Evolutionary conservation across 345 rosid genomes (phyloP).

Genomic region (Lagerstroemia speciosa): DNA sequence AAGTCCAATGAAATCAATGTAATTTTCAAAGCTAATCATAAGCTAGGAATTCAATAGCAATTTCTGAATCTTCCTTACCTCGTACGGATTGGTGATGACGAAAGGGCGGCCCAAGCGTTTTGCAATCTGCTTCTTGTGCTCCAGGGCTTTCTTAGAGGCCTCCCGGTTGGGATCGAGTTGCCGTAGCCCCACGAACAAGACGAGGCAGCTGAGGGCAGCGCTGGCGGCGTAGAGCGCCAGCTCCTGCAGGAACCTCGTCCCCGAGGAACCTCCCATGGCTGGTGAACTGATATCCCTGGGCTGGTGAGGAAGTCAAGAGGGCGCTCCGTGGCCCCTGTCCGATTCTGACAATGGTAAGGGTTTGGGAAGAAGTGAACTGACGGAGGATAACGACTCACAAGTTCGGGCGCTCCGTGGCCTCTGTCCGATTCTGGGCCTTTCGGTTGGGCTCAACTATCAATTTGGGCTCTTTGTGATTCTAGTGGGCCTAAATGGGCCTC

Average conservation of each 20-base stretch:
- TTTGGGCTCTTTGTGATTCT: no score
- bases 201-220: slow-evolving; percentile 87
- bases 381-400: no score
- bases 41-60: background rate
- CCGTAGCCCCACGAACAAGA: slow-evolving; percentile 72
- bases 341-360: no score
- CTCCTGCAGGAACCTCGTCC: slow-evolving; percentile 73
- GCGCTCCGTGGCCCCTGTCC: no score
- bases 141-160: slow-evolving; percentile 81
- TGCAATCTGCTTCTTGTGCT: slow-evolving; percentile 85
- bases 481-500: no score
- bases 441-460: no score
- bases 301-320: no score
- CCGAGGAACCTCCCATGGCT: slow-evolving; percentile 35
- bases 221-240: slow-evolving; percentile 87
- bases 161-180: slow-evolving; percentile 93
- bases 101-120: slow-evolving; percentile 92
- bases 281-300: no score
- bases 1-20: background rate
- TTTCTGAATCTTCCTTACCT: slow-evolving; percentile 29
- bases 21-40: background rate
- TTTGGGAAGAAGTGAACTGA: no score
- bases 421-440: no score
- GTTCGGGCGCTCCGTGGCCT: no score
- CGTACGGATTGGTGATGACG: slow-evolving; percentile 74